A percentile compares a stretch with the other conserved stretches of the same genome.
Evolutionary conservation across 2,329 filamentous ascomycete species (phyloP).

Genomic region (Neofusicoccum kwambonambiense): DNA sequence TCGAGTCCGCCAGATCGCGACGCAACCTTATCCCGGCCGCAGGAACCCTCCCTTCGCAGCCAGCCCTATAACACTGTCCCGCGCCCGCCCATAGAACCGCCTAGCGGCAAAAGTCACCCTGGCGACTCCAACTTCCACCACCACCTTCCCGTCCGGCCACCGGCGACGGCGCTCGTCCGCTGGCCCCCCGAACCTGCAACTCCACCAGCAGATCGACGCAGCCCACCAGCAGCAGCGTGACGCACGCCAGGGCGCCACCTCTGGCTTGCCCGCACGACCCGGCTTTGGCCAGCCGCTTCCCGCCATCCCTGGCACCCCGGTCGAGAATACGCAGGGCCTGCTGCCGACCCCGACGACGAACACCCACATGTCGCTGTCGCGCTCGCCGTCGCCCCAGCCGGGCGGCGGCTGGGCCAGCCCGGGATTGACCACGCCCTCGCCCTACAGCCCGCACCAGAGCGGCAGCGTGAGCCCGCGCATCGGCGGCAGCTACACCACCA

Average conservation of each 20-base stretch:
- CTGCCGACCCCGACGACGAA: conserved; percentile 17
- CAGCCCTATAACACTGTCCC: conserved; percentile 6
- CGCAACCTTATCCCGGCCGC: not conserved
- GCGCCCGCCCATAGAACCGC: not conserved
- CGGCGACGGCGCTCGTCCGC: conserved; percentile 42
- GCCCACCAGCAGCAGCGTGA: conserved; percentile 24
- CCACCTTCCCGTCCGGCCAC: conserved; percentile 36
- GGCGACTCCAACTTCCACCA: conserved; percentile 39
- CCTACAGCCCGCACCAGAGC: conserved; percentile 52
- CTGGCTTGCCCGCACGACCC: conserved; percentile 30
- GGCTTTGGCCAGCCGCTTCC: conserved; percentile 35
- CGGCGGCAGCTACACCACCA: conserved; percentile 44
- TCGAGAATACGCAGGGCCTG: conserved; percentile 9
- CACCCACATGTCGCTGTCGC: conserved; percentile 72
- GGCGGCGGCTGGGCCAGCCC: conserved; percentile 88
- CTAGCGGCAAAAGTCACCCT: conserved; percentile 29
- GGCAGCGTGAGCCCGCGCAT: conserved; percentile 66
- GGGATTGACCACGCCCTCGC: conserved; percentile 68
- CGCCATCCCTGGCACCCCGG: conserved; percentile 39
- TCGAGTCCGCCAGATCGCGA: not conserved
- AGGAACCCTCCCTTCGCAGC: conserved; percentile 7
- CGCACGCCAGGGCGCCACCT: conserved; percentile 33
- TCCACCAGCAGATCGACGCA: conserved; percentile 24
- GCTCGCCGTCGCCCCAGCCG: conserved; percentile 80
- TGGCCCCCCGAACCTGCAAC: conserved; percentile 33